phyloP scores from a whole-genome alignment of 2,329 filamentous ascomycete species.

The Colletotrichum cordylinicola region DNA sequence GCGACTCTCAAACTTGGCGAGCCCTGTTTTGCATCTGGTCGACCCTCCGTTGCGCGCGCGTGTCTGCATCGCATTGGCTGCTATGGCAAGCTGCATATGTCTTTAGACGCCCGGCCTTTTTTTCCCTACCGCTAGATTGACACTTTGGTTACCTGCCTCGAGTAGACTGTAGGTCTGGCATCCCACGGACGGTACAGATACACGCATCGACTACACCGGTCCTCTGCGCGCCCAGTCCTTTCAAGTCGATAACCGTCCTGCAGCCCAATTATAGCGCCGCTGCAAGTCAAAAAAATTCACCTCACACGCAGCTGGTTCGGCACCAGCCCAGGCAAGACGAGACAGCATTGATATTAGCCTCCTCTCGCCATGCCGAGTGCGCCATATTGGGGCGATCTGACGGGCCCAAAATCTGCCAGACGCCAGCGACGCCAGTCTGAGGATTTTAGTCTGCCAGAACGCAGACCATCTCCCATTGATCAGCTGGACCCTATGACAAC shows the following conservation, averaged over 20 bases:
- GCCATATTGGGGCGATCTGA: slow-evolving; percentile 59
- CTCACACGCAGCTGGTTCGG: neutral
- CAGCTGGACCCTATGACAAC: slow-evolving; percentile 3
- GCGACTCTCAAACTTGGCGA: neutral
- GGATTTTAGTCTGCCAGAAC: slow-evolving; percentile 19
- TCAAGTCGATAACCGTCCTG: slow-evolving; percentile 5
- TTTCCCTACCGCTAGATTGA: slow-evolving; percentile 9
- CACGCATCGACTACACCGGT: slow-evolving; percentile 1
- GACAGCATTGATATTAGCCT: slow-evolving; percentile 24
- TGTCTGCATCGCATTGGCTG: slow-evolving; percentile 53
- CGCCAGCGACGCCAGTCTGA: slow-evolving; percentile 22
- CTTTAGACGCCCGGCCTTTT: slow-evolving; percentile 21
- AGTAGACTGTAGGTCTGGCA: slow-evolving; percentile 7
- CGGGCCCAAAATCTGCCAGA: slow-evolving; percentile 26
- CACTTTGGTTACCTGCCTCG: slow-evolving; percentile 1
- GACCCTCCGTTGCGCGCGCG: slow-evolving; percentile 33
- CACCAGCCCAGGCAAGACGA: slow-evolving; percentile 27
- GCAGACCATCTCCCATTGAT: slow-evolving; percentile 25
- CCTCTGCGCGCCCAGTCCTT: neutral
- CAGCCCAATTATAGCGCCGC: slow-evolving; percentile 17
- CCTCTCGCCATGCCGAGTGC: slow-evolving; percentile 27
- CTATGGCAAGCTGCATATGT: slow-evolving; percentile 25
- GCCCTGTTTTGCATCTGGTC: slow-evolving; percentile 11
- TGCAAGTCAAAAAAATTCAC: neutral
- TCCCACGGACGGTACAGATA: slow-evolving; percentile 5